Evolutionary conservation across 2,329 filamentous ascomycete genomes (phyloP).

Genomic region (Amylocarpus encephaloides): DNA sequence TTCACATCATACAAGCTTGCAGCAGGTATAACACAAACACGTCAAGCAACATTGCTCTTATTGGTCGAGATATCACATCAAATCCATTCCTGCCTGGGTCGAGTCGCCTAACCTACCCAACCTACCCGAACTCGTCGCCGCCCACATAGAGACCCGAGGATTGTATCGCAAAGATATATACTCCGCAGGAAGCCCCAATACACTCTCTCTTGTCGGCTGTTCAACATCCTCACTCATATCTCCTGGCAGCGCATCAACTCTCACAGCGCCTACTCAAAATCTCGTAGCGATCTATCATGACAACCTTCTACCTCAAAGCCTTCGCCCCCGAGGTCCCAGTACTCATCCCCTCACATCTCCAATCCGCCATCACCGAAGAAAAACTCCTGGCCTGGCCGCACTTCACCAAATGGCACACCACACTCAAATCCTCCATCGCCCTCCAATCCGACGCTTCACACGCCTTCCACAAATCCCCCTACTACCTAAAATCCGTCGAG

Average conservation of each 20-base stretch:
- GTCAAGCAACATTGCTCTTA: background rate
- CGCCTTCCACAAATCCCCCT: constrained; percentile 46
- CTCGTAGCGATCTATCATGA: background rate
- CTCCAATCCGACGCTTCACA: constrained; percentile 33
- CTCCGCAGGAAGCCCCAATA: background rate
- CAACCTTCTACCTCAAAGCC: background rate
- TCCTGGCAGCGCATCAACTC: too few species aligned
- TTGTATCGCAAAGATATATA: background rate
- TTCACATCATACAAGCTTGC: too few species aligned
- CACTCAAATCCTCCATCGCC: constrained; percentile 6
- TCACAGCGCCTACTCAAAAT: too few species aligned
- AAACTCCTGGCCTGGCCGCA: constrained; percentile 41
- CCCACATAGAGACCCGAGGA: background rate
- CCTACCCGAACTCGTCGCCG: background rate
- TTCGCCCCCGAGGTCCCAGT: background rate
- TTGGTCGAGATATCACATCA: background rate
- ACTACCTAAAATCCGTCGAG: constrained; percentile 42
- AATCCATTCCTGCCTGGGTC: background rate
- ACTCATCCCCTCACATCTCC: background rate
- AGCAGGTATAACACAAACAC: too few species aligned
- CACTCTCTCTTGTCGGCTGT: too few species aligned
- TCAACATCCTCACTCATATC: background rate
- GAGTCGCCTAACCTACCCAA: background rate
- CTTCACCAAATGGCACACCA: constrained; percentile 32
- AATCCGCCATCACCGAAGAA: constrained; percentile 32